Evolutionary conservation across 306 rosid species (phyloP), one percentile per base, ranked within the genome.

Genomic region (Fagus crenata): DNA sequence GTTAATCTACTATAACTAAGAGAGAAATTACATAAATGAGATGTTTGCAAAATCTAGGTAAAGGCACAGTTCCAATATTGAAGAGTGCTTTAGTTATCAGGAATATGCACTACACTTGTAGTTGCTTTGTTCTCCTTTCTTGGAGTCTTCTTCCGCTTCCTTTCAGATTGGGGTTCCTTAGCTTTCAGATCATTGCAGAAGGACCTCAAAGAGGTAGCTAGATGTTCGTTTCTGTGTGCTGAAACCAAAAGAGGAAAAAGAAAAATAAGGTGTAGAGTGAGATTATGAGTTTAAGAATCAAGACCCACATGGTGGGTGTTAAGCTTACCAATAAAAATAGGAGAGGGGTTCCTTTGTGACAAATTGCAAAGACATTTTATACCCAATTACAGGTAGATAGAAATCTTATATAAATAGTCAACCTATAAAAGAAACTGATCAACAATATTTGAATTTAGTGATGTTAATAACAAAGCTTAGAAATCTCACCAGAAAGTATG

Each of bases 161-260:
- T 90, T 61, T 92, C 97, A 39, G 86, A 76, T 74, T 82, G 96
- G 53, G 96, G 95, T 71, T 90, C 97, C 80, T 86, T 92, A 15
- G 79, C 83, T 77, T 89, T 94, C 74, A 94, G 86, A 76, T 94
- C 93, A 84, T 83, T 73, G 77, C 92, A 73, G 73, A 83, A 82
- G 73, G 82, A 80, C 87, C 96, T 88, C 90, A 94, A 78, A 54
- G 84, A 74, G 74, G 85, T 49, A 69, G 90, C 83, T 67, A 94
- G 78, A 79, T 92, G 90, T 69, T 89, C 98, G 77, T 94, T 94
- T 78, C 96, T 85, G 80, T 92, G 98, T 2, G 89, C 98, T 94
- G 91, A 78, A 80, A 83, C 69, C 84, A 83, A 72, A 71, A 35
- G 43, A 18, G 33, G 14, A 60, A 63, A 22, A 22, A 22, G 28